Evolutionary conservation across 768 basidiomycete genomes (phyloP), one percentile per base, ranked within the genome.

Genomic region (Cyathus striatus): DNA sequence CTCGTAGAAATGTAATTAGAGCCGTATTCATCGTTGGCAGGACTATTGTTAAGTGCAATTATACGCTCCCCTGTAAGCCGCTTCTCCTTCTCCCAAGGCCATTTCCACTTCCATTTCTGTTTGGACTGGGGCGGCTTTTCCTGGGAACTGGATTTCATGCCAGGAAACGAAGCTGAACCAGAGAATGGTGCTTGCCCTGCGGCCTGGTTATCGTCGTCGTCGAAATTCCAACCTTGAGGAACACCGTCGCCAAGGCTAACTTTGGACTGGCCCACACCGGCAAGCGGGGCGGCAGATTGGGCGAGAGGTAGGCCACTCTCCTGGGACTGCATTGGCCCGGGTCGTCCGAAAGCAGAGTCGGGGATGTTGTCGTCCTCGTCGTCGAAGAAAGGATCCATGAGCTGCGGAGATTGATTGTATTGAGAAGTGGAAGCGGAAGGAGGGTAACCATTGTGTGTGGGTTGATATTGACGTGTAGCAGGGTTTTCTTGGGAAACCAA

Each of bases 1-100:
- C 87, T 90, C 18, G 96, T 98, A 7, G 86, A 87, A 20, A 98
- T 83, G 43, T 82, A 85, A 63, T 99, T 99, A 42, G 76, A 81
- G 54, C 72, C 68, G 64, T 73, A 94, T 40, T 80, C 85, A 36
- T 61, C 65, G 62, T 83, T 86, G 47, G 82, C 75, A 23, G 64
- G 49, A 30, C 73, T 66, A 60, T 91, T 87, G 64, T 95, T 94
- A 59, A 97, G 75, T 12, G 82, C 76, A 44, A 98, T 79, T 41
- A 89, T 63, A 41, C 96, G 73, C 62, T 93, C 88, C 18, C 88
- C 89, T 5, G 67, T 65, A 43, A 77, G 61, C n/a, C 68, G 70
- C 55, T 75, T 65, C 45, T 80, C 78, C 63, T 79, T 87, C 61
- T 79, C 58, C 90, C 90, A 92, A 36, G 89, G 88, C 87, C 89